These are phyloP conservation scores for Blepharisma undulans DNA, from an alignment of 169 alveolate genomes.

Conservation along the genomic window DNA sequence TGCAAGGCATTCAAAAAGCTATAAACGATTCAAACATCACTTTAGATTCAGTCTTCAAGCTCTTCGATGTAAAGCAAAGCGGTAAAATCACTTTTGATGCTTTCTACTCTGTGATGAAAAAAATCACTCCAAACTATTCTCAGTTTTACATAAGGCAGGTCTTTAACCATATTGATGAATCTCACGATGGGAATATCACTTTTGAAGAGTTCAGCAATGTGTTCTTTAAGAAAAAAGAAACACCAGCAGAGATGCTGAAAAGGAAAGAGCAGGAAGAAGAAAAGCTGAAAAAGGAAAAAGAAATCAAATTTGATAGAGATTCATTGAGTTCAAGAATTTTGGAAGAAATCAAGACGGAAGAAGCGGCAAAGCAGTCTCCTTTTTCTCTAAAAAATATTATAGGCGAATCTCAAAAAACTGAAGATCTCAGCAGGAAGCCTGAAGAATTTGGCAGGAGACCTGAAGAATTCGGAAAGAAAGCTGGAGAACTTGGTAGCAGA, in stretches of 20 bases:
- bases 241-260: not conserved
- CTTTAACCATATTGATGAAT: not conserved
- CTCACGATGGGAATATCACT: constrained; percentile 14
- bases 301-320: not conserved
- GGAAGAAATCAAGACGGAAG: not conserved
- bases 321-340: not conserved
- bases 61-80: not conserved
- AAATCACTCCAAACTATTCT: not conserved
- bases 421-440: not conserved
- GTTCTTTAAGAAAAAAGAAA: constrained; percentile 6
- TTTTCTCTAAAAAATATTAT: not conserved
- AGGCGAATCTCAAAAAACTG: not conserved
- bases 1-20: not conserved
- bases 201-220: constrained; percentile 10
- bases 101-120: not conserved
- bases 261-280: not conserved
- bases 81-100: not conserved
- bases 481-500: not conserved
- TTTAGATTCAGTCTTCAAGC: not conserved
- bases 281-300: not conserved
- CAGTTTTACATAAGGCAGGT: constrained; percentile 9
- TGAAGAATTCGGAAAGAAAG: not conserved
- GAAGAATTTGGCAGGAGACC: not conserved
- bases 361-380: not conserved
- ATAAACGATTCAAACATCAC: not conserved